Conservation (phyloP, 2,329 filamentous ascomycete species). For the Orbilia javanica region DNA sequence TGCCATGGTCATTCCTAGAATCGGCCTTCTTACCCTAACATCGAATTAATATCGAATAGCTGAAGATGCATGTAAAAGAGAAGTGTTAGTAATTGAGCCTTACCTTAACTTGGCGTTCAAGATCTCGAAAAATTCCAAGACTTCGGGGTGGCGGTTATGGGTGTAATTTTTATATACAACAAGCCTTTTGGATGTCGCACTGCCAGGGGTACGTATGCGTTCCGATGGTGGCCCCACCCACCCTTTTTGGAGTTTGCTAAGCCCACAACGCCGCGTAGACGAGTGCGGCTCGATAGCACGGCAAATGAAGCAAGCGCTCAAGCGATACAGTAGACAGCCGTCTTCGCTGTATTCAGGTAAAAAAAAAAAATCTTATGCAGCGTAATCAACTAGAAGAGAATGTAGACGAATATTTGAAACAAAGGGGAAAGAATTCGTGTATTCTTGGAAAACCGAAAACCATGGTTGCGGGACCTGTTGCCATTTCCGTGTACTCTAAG, state of each 20-base stretch:
- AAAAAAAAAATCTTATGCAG: not conserved
- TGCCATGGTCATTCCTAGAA: too few species aligned
- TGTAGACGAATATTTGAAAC: not conserved
- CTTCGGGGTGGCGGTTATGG: not conserved
- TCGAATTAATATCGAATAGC: too few species aligned
- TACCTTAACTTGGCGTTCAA: not conserved
- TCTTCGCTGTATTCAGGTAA: not conserved
- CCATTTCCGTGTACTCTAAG: not conserved
- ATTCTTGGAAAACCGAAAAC: not conserved
- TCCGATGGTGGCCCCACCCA: not conserved
- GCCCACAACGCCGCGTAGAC: conserved; percentile 22
- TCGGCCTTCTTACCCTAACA: too few species aligned
- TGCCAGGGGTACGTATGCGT: not conserved
- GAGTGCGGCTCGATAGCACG: not conserved
- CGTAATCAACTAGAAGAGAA: not conserved
- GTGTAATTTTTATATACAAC: not conserved
- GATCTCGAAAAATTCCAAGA: not conserved
- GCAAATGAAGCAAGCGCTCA: not conserved
- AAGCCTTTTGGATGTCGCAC: not conserved
- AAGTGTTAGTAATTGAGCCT: too few species aligned
- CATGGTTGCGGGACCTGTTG: not conserved
- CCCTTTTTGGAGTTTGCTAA: not conserved
- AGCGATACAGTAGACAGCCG: not conserved
- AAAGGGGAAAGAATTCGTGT: not conserved
- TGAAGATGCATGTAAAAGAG: too few species aligned